A percentile compares a stretch with the other conserved stretches of the same genome.
Evolutionary conservation across 228 moss, liverwort and hornwort species (phyloP).

Genomic region (Sphagnum magellanicum): DNA sequence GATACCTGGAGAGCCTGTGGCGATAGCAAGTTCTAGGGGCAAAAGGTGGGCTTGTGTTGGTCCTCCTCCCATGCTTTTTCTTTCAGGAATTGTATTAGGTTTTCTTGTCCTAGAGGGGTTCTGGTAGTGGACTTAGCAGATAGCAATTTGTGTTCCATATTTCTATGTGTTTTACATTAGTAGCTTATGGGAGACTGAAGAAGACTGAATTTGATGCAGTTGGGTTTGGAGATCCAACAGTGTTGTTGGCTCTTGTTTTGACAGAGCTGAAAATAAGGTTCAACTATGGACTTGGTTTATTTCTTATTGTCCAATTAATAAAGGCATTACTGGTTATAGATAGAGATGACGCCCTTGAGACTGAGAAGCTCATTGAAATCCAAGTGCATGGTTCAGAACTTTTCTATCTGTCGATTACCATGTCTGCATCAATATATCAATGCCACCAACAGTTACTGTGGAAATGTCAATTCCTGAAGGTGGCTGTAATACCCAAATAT

Average conservation of each 20-base stretch:
- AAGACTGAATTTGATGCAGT: too few relatives aligned
- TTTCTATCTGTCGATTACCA: background rate
- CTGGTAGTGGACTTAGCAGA: too few relatives aligned
- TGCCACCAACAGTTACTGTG: too few relatives aligned
- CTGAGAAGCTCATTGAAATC: conserved; percentile 89
- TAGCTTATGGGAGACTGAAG: too few relatives aligned
- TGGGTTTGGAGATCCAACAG: conserved; percentile 69
- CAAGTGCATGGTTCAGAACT: conserved; percentile 34
- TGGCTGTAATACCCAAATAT: too few relatives aligned
- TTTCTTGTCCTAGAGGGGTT: too few relatives aligned
- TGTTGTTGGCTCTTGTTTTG: conserved; percentile 72
- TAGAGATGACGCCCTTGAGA: conserved; percentile 93
- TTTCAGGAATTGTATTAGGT: too few relatives aligned
- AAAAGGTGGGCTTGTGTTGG: conserved; percentile 52
- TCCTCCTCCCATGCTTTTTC: too few relatives aligned
- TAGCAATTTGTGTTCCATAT: too few relatives aligned
- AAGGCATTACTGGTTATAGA: conserved; percentile 87
- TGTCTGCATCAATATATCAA: background rate
- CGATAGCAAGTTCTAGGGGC: conserved; percentile 92
- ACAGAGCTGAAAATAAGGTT: conserved; percentile 83
- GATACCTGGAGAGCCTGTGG: conserved; percentile 79
- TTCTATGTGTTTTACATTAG: too few relatives aligned
- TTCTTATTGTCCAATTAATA: conserved; percentile 80
- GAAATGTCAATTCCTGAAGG: too few relatives aligned
- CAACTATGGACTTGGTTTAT: conserved; percentile 88